Conservation (phyloP, 768 basidiomycete species). For the Paxillus ammoniavirescens region DNA sequence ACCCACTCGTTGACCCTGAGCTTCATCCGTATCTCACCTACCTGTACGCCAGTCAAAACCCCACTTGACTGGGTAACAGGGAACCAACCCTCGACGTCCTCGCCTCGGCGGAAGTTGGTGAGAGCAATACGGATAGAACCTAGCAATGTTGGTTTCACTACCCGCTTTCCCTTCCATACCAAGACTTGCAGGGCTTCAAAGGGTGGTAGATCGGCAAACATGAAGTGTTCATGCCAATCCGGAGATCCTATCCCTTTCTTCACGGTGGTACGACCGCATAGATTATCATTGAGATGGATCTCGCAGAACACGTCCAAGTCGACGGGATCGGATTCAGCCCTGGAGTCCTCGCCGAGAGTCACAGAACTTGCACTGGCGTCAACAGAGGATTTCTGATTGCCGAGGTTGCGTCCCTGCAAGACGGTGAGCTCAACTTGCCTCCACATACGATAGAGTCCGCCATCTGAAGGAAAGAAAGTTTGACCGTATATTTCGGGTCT, state of each 20-base stretch:
- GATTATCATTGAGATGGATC: conserved; percentile 62
- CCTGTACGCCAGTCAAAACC: conserved; percentile 51
- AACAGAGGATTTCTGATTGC: conserved; percentile 42
- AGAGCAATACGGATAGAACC: conserved; percentile 67
- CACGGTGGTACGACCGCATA: conserved; percentile 73
- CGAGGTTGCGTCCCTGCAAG: conserved; percentile 73
- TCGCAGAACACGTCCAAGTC: conserved; percentile 80
- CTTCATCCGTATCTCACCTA: conserved; percentile 75
- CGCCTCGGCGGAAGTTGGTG: conserved; percentile 69
- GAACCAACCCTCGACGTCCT: conserved; percentile 82
- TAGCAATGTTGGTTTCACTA: conserved; percentile 51
- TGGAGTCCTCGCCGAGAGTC: conserved; percentile 32
- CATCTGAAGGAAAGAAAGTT: conserved; percentile 51
- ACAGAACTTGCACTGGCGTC: conserved; percentile 22
- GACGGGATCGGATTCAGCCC: conserved; percentile 46
- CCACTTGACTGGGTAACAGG: conserved; percentile 59
- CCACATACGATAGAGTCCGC: conserved; percentile 87
- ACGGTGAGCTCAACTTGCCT: conserved; percentile 74
- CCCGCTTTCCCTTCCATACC: conserved; percentile 68
- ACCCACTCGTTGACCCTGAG: conserved; percentile 74
- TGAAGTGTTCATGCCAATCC: conserved; percentile 83
- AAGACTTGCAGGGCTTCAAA: conserved; percentile 69
- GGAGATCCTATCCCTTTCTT: conserved; percentile 64
- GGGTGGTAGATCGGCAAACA: conserved; percentile 73
- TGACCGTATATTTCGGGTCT: conserved; percentile 76